phyloP scores from a whole-genome alignment of 306 rosid species.

The Inga laurina region DNA sequence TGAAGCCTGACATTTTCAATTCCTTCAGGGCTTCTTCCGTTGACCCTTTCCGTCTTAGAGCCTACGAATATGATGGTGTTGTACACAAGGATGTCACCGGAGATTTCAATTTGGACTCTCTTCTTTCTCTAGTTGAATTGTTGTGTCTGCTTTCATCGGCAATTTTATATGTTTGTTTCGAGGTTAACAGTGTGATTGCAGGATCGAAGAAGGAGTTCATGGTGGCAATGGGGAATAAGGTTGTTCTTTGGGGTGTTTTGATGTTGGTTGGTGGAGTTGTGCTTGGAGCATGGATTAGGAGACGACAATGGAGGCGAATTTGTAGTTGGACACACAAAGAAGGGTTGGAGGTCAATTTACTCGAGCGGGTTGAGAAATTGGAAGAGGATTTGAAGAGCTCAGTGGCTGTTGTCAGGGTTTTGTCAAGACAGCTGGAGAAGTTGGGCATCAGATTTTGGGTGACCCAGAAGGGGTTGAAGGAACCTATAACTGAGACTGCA shows the following conservation, averaged over 20 bases:
- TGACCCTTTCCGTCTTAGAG: slow-evolving; percentile 29
- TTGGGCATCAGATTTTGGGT: slow-evolving; percentile 78
- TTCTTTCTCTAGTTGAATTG: slow-evolving; percentile 60
- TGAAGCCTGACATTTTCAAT: slow-evolving; percentile 16
- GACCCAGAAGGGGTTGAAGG: slow-evolving; percentile 67
- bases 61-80: slow-evolving; percentile 35
- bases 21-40: slow-evolving; percentile 30
- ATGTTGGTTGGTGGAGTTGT: slow-evolving; percentile 54
- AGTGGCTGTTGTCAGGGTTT: slow-evolving; percentile 50
- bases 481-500: slow-evolving; percentile 86
- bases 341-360: slow-evolving; percentile 62
- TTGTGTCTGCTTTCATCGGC: slow-evolving; percentile 64
- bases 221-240: slow-evolving; percentile 41
- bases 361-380: slow-evolving; percentile 75
- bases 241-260: slow-evolving; percentile 40
- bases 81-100: slow-evolving; percentile 14
- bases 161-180: slow-evolving; percentile 41
- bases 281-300: slow-evolving; percentile 68
- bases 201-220: slow-evolving; percentile 45
- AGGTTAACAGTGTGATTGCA: slow-evolving; percentile 33
- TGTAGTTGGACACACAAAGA: slow-evolving; percentile 44
- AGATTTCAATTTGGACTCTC: slow-evolving; percentile 49
- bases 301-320: slow-evolving; percentile 66
- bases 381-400: slow-evolving; percentile 78
- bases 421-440: slow-evolving; percentile 92